A percentile compares a stretch with the other conserved stretches of the same genome.
These are phyloP conservation scores for Petunia secreta DNA, from an alignment of 257 asterid genomes.

Conservation along the genomic window DNA sequence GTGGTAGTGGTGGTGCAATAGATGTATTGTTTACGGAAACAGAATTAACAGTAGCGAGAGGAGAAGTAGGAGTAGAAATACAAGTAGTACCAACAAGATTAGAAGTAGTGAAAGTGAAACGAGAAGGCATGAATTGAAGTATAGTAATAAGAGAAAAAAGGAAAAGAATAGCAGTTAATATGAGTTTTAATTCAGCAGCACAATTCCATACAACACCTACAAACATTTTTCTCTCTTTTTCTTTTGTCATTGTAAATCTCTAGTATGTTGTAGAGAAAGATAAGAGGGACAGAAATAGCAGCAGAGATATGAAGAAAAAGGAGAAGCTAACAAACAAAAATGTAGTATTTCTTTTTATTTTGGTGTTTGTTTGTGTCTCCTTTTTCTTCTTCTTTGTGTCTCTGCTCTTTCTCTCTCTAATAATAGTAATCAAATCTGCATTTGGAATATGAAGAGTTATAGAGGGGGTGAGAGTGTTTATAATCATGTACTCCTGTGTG, in stretches of 20 bases:
- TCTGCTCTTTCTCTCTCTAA: not conserved
- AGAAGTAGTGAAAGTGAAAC: constrained; percentile 52
- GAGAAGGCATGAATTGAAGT: constrained; percentile 66
- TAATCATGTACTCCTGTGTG: not conserved
- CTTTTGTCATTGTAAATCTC: constrained; percentile 27
- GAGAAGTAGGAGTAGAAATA: constrained; percentile 38
- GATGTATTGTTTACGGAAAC: not conserved
- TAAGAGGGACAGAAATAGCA: constrained; percentile 8
- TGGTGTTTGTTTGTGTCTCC: not conserved
- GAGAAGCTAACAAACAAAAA: not conserved
- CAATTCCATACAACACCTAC: constrained; percentile 74
- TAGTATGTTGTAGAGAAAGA: not conserved
- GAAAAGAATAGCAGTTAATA: constrained; percentile 62
- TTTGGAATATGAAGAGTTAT: not conserved
- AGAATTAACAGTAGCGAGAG: constrained; percentile 13
- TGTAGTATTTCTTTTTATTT: not conserved
- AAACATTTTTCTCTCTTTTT: constrained; percentile 53
- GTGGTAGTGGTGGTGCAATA: not conserved
- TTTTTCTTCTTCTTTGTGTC: not conserved
- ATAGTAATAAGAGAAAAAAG: constrained; percentile 61
- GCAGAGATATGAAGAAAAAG: not conserved
- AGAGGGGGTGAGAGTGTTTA: not conserved
- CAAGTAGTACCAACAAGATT: constrained; percentile 50
- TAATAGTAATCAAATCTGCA: not conserved
- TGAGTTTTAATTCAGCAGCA: constrained; percentile 67